Percentiles rank a stretch among this genome's conserved stretches.
These are phyloP conservation scores for Emmonsiellopsis sp. DNA, from an alignment of 2,329 filamentous ascomycete species.

Conservation along the genomic window DNA sequence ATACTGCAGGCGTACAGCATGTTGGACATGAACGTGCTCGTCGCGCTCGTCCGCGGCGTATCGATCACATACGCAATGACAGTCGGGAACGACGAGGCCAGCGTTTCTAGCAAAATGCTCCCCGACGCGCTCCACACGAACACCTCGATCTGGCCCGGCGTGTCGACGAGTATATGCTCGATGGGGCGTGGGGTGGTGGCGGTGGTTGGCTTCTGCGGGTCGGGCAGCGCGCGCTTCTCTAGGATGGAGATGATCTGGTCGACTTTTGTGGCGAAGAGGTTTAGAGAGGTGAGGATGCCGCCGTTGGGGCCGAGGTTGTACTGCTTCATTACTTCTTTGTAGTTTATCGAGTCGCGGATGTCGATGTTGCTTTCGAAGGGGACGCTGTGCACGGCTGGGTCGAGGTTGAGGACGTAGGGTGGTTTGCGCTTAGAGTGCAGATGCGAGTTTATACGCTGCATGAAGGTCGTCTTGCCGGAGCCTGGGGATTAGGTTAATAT, in stretches of 20 bases:
- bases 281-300: conserved; percentile 88
- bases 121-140: conserved; percentile 98
- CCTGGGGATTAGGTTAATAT: conserved; percentile 38
- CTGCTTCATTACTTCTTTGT: conserved; percentile 99
- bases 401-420: conserved; percentile 94
- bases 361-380: conserved; percentile 98
- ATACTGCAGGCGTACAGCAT: conserved; percentile 99
- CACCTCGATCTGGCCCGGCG: conserved; percentile 94
- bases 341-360: conserved; percentile 97
- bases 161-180: conserved; percentile 84
- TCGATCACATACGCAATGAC: conserved; percentile 97
- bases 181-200: conserved; percentile 48
- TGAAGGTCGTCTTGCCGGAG: conserved; percentile 98
- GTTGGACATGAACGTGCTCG: conserved; percentile 98
- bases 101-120: conserved; percentile 82
- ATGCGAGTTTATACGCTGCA: conserved; percentile 94
- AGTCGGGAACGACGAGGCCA: conserved; percentile 90
- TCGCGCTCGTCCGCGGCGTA: conserved; percentile 84
- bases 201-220: conserved; percentile 35
- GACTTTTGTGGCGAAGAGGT: conserved; percentile 95
- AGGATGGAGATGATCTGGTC: conserved; percentile 85
- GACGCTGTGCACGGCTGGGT: conserved; percentile 85
- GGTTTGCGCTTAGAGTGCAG: conserved; percentile 71
- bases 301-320: conserved; percentile 97
- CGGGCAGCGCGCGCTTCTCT: conserved; percentile 67